phyloP scores from a whole-genome alignment of 495 filamentous ascomycete species.

The Aspergillus kassunensis region DNA sequence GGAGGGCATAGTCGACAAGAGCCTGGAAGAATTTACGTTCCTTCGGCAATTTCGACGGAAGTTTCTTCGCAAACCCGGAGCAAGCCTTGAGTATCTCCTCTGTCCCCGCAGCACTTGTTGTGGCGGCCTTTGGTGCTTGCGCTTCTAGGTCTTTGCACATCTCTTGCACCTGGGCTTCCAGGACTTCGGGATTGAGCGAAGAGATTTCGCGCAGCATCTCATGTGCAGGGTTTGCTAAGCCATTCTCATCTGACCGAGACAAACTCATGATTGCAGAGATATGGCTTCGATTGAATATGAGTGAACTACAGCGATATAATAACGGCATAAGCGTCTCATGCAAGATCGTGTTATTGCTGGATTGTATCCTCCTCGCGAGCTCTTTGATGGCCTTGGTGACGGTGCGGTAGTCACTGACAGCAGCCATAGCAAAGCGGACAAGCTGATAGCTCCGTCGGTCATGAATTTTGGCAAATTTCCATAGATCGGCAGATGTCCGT shows the following conservation, averaged over 20 bases:
- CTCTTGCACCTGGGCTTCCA: slow-evolving; percentile 88
- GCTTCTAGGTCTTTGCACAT: slow-evolving; percentile 81
- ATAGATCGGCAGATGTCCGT: slow-evolving; percentile 65
- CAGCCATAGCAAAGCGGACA: slow-evolving; percentile 75
- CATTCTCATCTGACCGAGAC: slow-evolving; percentile 74
- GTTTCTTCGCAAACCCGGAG: slow-evolving; percentile 79
- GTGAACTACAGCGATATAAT: slow-evolving; percentile 73
- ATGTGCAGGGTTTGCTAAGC: slow-evolving; percentile 73
- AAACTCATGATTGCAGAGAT: slow-evolving; percentile 84
- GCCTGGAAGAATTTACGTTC: slow-evolving; percentile 82
- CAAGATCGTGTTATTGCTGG: slow-evolving; percentile 54
- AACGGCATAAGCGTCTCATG: slow-evolving; percentile 79
- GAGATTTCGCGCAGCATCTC: slow-evolving; percentile 93
- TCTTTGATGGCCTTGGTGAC: slow-evolving; percentile 87
- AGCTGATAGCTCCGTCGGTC: slow-evolving; percentile 90
- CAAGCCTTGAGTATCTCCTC: slow-evolving; percentile 92
- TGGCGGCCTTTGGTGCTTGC: slow-evolving; percentile 67
- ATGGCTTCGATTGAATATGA: slow-evolving; percentile 92
- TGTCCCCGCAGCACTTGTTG: slow-evolving; percentile 59
- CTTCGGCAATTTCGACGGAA: slow-evolving; percentile 77
- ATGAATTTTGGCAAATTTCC: slow-evolving; percentile 87
- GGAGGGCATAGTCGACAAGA: slow-evolving; percentile 72
- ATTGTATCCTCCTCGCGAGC: slow-evolving; percentile 74
- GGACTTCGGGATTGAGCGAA: slow-evolving; percentile 75
- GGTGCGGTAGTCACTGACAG: slow-evolving; percentile 88